Evolutionary conservation across 1,284 basidiomycete species (phyloP), one percentile per base, ranked within the genome.

Genomic region (Marasmius sp.): DNA sequence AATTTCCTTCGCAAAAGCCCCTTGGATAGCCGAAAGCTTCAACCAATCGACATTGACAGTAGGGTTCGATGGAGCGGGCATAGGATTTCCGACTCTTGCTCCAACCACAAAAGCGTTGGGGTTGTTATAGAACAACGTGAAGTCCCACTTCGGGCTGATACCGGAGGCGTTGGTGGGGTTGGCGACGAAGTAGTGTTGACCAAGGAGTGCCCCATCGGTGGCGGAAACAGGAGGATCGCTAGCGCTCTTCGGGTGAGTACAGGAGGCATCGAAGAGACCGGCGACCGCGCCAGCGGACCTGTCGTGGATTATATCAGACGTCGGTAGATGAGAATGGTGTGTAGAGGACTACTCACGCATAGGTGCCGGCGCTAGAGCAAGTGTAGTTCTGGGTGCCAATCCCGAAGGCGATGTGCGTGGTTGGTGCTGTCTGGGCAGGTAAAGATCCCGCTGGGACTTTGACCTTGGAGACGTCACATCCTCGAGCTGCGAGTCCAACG

Each of bases 331-430:
- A 36, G 27, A 14, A 22, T 34, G 52, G n/a, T 22, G 18, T 14
- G 20, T 7, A 22, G 5, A 5, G 27, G 10, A 27, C 18, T 12
- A 33, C 58, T 38, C 43, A 59, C 58, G 58, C 36, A 22, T 59
- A 59, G 50, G 50, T 59, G 16, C 58, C 58, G 14, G 50, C 58
- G 18, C 48, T n/a, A 14, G 48, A 47, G 51, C 58, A 59, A 16
- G 58, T 59, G 48, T 59, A 59, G 34, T 59, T 59, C 48, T 59
- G 58, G 38, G 58, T 59, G 22, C 58, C 58, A 6, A 34, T 39
- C 12, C 58, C 39, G 11, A 47, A 27, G 43, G 48, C 59, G 43
- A 53, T 51, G 33, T 18, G 60, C 22, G 36, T 59, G 22, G 39
- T 49, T 20, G 48, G 48, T 11, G 48, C 48, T 10, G 10, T 49